Conservation (phyloP, 305 asterid genomes). For the Vinca major region DNA sequence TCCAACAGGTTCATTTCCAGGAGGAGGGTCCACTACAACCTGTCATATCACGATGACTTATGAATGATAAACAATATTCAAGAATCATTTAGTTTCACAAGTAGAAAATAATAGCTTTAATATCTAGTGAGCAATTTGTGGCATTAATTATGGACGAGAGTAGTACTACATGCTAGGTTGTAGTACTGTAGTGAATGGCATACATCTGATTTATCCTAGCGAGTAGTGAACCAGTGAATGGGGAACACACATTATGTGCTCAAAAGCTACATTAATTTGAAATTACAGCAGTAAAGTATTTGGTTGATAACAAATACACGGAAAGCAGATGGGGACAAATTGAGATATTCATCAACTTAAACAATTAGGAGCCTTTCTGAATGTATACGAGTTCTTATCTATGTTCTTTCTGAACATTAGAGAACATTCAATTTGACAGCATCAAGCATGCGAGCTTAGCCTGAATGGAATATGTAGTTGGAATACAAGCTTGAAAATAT, state of each 20-base stretch:
- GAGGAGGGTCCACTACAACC: constrained; percentile 72
- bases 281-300: neutral
- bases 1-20: constrained; percentile 72
- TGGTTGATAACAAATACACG: neutral
- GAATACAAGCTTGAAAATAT: neutral
- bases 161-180: neutral
- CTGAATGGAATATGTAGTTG: neutral
- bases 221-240: neutral
- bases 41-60: constrained; percentile 20
- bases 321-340: neutral
- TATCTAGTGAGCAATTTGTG: neutral
- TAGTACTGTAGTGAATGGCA: neutral
- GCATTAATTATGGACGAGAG: neutral
- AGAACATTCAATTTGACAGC: neutral
- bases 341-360: neutral
- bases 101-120: neutral
- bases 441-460: neutral
- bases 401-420: neutral
- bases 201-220: neutral
- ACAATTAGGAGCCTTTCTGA: neutral
- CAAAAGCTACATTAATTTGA: neutral
- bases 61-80: neutral
- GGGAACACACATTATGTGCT: neutral
- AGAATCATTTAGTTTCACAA: neutral
- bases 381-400: neutral